A percentile compares a stretch with the other conserved stretches of the same genome.
Conservation (phyloP, 2,329 filamentous ascomycete genomes). For the Colletotrichum lini region DNA sequence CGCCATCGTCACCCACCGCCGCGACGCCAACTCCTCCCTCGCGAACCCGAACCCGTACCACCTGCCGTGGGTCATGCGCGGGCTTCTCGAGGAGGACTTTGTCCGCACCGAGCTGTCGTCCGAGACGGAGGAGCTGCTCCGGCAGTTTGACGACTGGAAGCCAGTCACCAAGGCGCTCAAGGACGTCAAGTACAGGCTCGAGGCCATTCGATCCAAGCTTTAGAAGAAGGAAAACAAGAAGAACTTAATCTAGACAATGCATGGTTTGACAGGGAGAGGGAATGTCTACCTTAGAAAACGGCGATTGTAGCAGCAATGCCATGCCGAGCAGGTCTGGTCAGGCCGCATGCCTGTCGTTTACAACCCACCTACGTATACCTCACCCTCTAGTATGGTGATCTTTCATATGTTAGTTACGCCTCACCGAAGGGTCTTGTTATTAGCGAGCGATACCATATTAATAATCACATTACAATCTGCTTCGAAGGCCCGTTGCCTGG, state of each 20-base stretch:
- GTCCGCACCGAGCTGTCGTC: conserved; percentile 84
- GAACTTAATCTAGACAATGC: not conserved
- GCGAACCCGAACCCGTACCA: conserved; percentile 85
- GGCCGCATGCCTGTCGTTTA: not conserved
- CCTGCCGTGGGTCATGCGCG: conserved; percentile 95
- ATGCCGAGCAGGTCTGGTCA: not conserved
- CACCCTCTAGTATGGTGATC: no score
- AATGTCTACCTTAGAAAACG: not conserved
- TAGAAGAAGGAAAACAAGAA: conserved; percentile 48
- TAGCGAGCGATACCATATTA: not conserved
- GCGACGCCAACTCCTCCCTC: conserved; percentile 49
- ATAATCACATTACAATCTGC: not conserved
- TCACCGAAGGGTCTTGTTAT: not conserved
- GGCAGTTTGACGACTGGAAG: conserved; percentile 94
- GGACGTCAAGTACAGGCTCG: conserved; percentile 94
- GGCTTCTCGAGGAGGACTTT: conserved; percentile 90
- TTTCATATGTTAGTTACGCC: not conserved
- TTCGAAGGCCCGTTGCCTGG: not conserved
- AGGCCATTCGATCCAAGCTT: conserved; percentile 90
- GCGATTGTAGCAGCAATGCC: not conserved
- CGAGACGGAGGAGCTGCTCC: conserved; percentile 85
- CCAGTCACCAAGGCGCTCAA: conserved; percentile 91
- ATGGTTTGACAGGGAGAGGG: not conserved
- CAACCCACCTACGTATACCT: not conserved
- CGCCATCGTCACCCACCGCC: conserved; percentile 45